A percentile compares a stretch with the other conserved stretches of the same genome.
These are phyloP conservation scores for Colletotrichum spaethianum DNA, from an alignment of 2,329 filamentous ascomycete species.

Conservation along the genomic window DNA sequence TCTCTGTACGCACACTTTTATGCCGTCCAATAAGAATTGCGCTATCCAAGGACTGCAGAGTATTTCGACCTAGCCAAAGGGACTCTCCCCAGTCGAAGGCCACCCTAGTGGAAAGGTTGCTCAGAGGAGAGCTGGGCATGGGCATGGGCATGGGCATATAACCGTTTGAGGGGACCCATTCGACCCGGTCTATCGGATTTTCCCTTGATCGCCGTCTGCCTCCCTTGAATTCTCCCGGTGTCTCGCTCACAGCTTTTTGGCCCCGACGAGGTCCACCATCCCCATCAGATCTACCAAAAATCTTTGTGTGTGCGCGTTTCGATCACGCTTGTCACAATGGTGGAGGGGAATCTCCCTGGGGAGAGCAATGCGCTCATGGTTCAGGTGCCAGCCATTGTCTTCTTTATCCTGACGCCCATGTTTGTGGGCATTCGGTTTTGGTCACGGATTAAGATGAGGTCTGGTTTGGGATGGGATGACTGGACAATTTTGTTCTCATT, in stretches of 20 bases:
- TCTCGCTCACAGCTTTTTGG: background rate
- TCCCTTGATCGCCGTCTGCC: background rate
- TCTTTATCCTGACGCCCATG: slow-evolving; percentile 58
- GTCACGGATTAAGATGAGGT: slow-evolving; percentile 54
- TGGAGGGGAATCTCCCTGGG: slow-evolving; percentile 48
- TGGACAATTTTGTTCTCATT: slow-evolving; percentile 58
- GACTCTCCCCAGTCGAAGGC: background rate
- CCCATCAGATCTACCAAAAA: background rate
- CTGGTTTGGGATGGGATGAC: slow-evolving; percentile 58
- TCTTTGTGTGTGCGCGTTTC: background rate
- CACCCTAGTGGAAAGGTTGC: background rate
- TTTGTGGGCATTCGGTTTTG: slow-evolving; percentile 57
- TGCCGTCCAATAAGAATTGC: background rate
- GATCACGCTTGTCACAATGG: slow-evolving; percentile 41
- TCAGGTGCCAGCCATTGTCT: slow-evolving; percentile 56
- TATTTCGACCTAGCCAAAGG: background rate
- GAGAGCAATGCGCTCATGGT: slow-evolving; percentile 57
- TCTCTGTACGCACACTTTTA: background rate
- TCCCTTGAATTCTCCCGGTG: background rate
- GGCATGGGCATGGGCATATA: slow-evolving; percentile 30
- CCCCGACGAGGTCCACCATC: slow-evolving; percentile 2
- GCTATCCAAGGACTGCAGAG: background rate
- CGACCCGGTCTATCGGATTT: background rate
- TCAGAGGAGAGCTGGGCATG: too few relatives aligned
- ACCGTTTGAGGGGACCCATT: slow-evolving; percentile 7